Percentiles rank a stretch among this genome's conserved stretches.
Conservation (phyloP, 2,329 filamentous ascomycete species). For the Aspergillus quadricinctus region DNA sequence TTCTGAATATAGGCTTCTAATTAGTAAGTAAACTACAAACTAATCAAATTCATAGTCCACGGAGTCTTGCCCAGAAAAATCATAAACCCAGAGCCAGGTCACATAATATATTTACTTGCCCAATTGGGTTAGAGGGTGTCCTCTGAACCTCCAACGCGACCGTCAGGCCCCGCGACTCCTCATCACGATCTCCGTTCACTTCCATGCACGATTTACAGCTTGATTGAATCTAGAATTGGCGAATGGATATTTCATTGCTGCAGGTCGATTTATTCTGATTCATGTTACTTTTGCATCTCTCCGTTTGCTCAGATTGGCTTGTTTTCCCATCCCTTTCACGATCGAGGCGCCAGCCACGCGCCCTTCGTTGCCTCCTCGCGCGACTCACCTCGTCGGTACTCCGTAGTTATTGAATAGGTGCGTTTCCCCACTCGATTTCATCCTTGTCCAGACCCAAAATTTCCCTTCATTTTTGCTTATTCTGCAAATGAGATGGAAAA, state of each 20-base stretch:
- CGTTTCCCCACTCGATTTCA: constrained; percentile 19
- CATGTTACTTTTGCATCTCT: not conserved
- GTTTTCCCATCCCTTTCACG: constrained; percentile 19
- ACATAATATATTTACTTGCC: too few relatives aligned
- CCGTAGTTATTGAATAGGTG: constrained; percentile 23
- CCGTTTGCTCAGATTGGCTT: constrained; percentile 4
- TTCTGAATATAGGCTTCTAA: too few relatives aligned
- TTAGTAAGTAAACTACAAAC: too few relatives aligned
- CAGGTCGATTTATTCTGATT: not conserved
- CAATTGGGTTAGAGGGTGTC: too few relatives aligned
- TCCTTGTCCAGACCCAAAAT: constrained; percentile 10
- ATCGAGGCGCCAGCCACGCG: constrained; percentile 28
- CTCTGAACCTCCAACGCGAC: too few relatives aligned
- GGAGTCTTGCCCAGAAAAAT: too few relatives aligned
- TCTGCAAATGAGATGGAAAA: not conserved
- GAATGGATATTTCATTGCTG: not conserved
- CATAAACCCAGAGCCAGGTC: too few relatives aligned
- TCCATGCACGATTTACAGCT: constrained; percentile 4
- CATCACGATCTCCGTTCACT: not conserved
- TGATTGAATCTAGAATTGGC: not conserved
- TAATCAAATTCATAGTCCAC: too few relatives aligned
- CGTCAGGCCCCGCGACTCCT: constrained; percentile 20
- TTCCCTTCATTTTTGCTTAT: constrained; percentile 2
- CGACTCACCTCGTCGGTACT: constrained; percentile 19
- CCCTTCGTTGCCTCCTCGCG: constrained; percentile 28